phyloP scores from a whole-genome alignment of 2,329 filamentous ascomycete species.

The Ilyonectria sp. region DNA sequence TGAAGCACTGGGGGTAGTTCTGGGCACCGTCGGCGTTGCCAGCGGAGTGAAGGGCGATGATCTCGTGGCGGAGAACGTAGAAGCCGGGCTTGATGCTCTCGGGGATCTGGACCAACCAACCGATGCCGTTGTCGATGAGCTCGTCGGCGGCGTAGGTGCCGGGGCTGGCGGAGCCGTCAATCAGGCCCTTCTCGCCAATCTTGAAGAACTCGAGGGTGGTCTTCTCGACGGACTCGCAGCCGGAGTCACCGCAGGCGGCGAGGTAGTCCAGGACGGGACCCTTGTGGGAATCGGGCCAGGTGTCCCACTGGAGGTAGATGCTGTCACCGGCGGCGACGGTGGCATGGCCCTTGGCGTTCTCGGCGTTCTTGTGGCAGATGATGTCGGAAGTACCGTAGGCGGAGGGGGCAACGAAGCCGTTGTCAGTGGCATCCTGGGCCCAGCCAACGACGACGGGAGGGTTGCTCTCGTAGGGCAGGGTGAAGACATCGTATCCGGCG shows the following conservation, averaged over 20 bases:
- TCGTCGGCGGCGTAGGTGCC: constrained; percentile 55
- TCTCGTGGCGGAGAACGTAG: constrained; percentile 68
- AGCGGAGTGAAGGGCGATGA: constrained; percentile 65
- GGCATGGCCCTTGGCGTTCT: constrained; percentile 57
- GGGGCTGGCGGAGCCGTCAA: constrained; percentile 60
- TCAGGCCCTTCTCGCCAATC: constrained; percentile 71
- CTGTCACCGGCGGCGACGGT: constrained; percentile 57
- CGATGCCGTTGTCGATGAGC: constrained; percentile 60
- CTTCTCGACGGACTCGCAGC: constrained; percentile 71
- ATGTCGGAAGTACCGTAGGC: constrained; percentile 59
- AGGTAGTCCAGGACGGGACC: constrained; percentile 76
- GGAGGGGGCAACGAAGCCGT: constrained; percentile 65
- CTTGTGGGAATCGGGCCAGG: constrained; percentile 61
- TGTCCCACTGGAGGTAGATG: constrained; percentile 60
- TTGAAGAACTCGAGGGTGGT: constrained; percentile 74
- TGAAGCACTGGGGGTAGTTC: constrained; percentile 68
- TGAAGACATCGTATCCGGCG: constrained; percentile 44
- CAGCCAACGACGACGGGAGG: constrained; percentile 54
- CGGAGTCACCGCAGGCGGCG: constrained; percentile 68
- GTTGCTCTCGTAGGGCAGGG: constrained; percentile 35
- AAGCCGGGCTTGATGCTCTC: constrained; percentile 53
- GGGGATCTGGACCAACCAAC: constrained; percentile 55
- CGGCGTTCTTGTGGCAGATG: constrained; percentile 62
- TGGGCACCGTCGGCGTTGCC: constrained; percentile 63
- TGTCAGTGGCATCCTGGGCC: constrained; percentile 60